Base-by-base conservation (phyloP, 768 basidiomycete genomes). In the Favolaschia claudopus region DNA sequence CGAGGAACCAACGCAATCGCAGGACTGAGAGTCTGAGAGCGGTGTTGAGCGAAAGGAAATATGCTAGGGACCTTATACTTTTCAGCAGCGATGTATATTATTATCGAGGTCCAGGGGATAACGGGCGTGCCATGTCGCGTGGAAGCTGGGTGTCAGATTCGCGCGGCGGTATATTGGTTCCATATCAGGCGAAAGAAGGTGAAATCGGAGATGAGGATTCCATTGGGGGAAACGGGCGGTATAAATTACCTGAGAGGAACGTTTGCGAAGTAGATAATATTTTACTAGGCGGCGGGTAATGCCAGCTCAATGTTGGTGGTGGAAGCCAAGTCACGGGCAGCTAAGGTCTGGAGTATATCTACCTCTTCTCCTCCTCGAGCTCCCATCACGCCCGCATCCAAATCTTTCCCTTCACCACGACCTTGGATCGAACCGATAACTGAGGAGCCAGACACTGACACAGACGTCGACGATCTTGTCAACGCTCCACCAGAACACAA, bases 1-100 rank as follows among this genome's bases (percentile, higher is more conserved):
- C 45, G 58, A 58, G 42, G 73, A 72, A 53, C 58, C 58, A 27
- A 50, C 72, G 47, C 78, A 79, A 58, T 78, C 78, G 32, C 69
- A 70, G 29, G 78, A 81, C 62, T 75, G 66, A 72, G 42, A 40
- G 20, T 12, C 10, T 33, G 45, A 10, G 52, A 42, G n/a, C 20
- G 46, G 14, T n/a, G n/a, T n/a, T n/a, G n/a, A n/a, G n/a, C n/a
- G 55, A 55, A 47, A 55, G 45, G 37, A 31, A 48, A 29, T 34
- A 50, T 62, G 47, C 13, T 56, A 44, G 43, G 17, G 13, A 42
- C 38, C 10, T 42, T 61, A 32, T 56, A 39, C 20, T 51, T n/a
- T n/a, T n/a, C n/a, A n/a, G n/a, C n/a, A n/a, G n/a, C 24, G 20
- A 19, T 42, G 27, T 20, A 19, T 39, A 51, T 50, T 55, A 40